Base-by-base conservation (phyloP, 345 rosid genomes). In the Syzygium aqueum region DNA sequence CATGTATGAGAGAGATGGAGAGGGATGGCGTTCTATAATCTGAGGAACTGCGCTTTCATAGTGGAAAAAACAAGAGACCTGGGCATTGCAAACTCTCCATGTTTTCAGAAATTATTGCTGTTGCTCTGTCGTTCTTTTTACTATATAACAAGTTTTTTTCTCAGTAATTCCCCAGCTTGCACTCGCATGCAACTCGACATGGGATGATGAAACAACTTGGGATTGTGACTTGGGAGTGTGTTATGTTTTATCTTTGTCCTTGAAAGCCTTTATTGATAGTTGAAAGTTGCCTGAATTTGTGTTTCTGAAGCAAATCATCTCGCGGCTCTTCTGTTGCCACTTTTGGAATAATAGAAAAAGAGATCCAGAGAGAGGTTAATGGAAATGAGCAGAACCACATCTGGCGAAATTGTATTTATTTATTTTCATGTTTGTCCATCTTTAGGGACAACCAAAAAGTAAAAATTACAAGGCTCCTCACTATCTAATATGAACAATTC, bases 321-420 rank as follows among this genome's bases (percentile, higher is more conserved):
- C 46, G 6, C 46, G 46, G 46, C 46, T 43, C 46, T 43, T 43
- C 46, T 43, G 46, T 43, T 43, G 6, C 46, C 46, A 6, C 46
- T 43, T 43, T 43, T 6, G 46, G 46, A 43, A 43, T 43, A 43
- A 43, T 43, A 43, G 46, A 43, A 43, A 43, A 43, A 43, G 46
- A 43, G 6, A 43, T 43, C 46, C 46, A 43, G 46, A 43, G n/a
- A n/a, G 46, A 43, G 46, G 46, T 6, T 43, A 43, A 5, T 43
- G 46, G 46, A 43, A 43, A 43, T 43, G 46, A 43, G 46, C 46
- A 61, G n/a, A 61, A 61, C 37, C 0, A 61, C 33, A 61, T 12
- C 33, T 0, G 0, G 3, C 30, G 0, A 59, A 28, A 59, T 59
- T 61, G 13, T n/a, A 25, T 10, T 27, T 5, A 2, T 11, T 57